phyloP scores from a whole-genome alignment of 2,329 filamentous ascomycete genomes.

The Penicillium sp. region DNA sequence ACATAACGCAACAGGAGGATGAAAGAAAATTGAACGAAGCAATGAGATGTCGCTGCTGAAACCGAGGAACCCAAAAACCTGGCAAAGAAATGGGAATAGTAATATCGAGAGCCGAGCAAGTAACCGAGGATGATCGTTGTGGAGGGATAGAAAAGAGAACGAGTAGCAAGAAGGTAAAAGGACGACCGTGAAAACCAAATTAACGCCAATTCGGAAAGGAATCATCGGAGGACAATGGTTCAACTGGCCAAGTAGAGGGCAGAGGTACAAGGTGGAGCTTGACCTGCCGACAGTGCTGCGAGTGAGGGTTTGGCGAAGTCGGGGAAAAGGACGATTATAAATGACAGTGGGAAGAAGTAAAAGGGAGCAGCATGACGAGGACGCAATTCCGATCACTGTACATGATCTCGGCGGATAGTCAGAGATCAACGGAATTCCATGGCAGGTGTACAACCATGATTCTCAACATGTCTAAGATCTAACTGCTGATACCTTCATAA shows the following conservation, averaged over 20 bases:
- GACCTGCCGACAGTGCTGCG: neutral
- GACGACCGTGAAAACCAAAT: conserved; percentile 20
- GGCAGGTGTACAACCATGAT: conserved; percentile 80
- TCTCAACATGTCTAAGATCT: conserved; percentile 84
- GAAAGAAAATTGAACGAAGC: conserved; percentile 8
- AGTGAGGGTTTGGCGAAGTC: neutral
- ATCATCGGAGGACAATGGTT: conserved; percentile 19
- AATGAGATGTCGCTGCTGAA: conserved; percentile 7
- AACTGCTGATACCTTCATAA: conserved; percentile 81
- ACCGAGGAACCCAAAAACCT: conserved; percentile 3
- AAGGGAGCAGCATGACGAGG: neutral
- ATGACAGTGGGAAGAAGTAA: neutral
- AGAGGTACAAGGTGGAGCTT: conserved; percentile 1
- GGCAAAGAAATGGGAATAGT: conserved; percentile 7
- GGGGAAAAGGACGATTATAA: conserved; percentile 7
- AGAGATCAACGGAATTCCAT: conserved; percentile 79
- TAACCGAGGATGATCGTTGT: neutral
- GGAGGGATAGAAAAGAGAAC: conserved; percentile 3
- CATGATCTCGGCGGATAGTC: neutral
- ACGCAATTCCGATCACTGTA: neutral
- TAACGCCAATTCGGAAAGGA: conserved; percentile 23
- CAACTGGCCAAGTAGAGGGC: neutral
- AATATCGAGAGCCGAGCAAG: conserved; percentile 1
- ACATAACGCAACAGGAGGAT: neutral
- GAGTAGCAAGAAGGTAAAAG: conserved; percentile 11